A percentile compares a stretch with the other conserved stretches of the same genome.
Evolutionary conservation across 495 filamentous ascomycete genomes (phyloP).

Genomic region (Tuber calosporum): DNA sequence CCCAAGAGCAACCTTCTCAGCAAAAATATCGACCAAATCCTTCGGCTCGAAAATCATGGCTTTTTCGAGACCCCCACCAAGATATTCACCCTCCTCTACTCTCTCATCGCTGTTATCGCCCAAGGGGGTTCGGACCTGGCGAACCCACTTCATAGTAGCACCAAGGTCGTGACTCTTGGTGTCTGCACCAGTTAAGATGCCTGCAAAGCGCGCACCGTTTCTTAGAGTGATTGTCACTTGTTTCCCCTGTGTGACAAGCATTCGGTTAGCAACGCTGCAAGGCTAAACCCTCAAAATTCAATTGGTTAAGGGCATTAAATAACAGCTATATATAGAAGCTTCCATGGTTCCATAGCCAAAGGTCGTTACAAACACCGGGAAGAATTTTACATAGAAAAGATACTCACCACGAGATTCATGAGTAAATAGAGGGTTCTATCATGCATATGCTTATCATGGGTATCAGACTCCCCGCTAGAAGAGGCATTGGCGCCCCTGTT

Average conservation of each 20-base stretch:
- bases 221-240: conserved; percentile 60
- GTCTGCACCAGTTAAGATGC: conserved; percentile 58
- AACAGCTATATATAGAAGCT: neutral
- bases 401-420: conserved; percentile 57
- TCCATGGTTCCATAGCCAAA: neutral
- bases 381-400: neutral
- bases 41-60: conserved; percentile 72
- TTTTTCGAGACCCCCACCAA: conserved; percentile 58
- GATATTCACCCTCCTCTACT: conserved; percentile 49
- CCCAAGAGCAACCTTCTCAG: conserved; percentile 46
- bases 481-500: conserved; percentile 42
- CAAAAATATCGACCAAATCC: conserved; percentile 62
- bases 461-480: conserved; percentile 47
- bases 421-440: conserved; percentile 60
- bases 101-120: conserved; percentile 54
- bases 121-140: conserved; percentile 52
- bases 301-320: conserved; percentile 12
- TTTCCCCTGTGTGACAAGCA: conserved; percentile 53
- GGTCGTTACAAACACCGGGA: neutral
- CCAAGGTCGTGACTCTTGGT: conserved; percentile 54
- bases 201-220: conserved; percentile 65
- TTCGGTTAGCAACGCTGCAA: conserved; percentile 25
- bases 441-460: conserved; percentile 57
- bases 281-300: neutral
- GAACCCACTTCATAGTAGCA: conserved; percentile 77